These are phyloP conservation scores for Hordeum marinum DNA, from an alignment of 176 grass and related monocot species.

Conservation along the genomic window DNA sequence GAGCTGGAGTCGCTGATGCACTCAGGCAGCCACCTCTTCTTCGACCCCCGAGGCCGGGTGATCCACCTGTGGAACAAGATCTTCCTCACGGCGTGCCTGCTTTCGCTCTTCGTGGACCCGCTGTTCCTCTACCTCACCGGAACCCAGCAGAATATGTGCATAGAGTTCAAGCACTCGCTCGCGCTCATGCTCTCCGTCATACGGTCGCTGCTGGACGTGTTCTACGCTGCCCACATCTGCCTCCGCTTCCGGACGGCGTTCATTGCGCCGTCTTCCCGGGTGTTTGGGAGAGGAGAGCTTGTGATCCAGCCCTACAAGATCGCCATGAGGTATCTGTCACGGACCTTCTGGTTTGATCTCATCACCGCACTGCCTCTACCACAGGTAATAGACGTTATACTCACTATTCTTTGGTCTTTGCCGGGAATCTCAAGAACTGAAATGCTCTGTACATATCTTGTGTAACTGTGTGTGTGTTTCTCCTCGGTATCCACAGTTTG, in stretches of 20 bases:
- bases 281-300: conserved; percentile 89
- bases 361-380: conserved; percentile 79
- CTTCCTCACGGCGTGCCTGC: conserved; percentile 60
- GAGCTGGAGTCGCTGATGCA: conserved; percentile 65
- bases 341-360: conserved; percentile 71
- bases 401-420: too few species aligned
- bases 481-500: conserved; percentile 42
- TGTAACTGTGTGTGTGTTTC: not conserved
- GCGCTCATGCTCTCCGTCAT: conserved; percentile 51
- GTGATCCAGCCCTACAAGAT: conserved; percentile 79
- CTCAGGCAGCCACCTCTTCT: conserved; percentile 29
- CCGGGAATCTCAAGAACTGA: not conserved
- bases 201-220: conserved; percentile 64
- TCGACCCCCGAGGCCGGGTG: conserved; percentile 60
- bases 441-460: not conserved
- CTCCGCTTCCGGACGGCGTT: conserved; percentile 81
- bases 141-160: conserved; percentile 44
- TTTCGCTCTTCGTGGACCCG: conserved; percentile 87
- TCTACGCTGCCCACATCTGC: conserved; percentile 79
- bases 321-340: conserved; percentile 55
- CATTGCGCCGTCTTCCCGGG: conserved; percentile 86
- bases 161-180: conserved; percentile 45
- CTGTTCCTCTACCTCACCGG: conserved; percentile 83
- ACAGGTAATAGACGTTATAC: conserved; percentile 40
- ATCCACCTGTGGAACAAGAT: conserved; percentile 82